phyloP scores from a whole-genome alignment of 1,284 basidiomycete genomes.

The Takashimella tepidaria region DNA sequence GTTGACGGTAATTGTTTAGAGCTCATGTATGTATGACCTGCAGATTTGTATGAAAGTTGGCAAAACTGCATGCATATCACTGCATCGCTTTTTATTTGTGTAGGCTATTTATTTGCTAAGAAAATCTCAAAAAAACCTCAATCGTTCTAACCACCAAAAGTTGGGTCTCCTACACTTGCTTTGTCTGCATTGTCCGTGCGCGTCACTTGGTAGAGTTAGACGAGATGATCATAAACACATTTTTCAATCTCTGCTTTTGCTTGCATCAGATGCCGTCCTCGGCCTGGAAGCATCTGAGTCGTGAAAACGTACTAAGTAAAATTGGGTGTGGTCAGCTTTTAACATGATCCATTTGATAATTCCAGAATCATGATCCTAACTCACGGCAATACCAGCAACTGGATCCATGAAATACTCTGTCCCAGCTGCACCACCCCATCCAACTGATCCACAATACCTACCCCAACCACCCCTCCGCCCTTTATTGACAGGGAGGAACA shows the following conservation, averaged over 20 bases:
- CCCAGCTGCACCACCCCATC: constrained; percentile 34
- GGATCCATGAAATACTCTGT: constrained; percentile 36
- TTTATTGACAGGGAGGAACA: constrained; percentile 20
- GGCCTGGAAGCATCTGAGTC: constrained; percentile 22
- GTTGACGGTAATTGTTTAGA: too few relatives aligned
- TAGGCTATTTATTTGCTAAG: too few relatives aligned
- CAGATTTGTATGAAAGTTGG: too few relatives aligned
- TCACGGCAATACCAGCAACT: constrained; percentile 21
- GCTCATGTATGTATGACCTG: too few relatives aligned
- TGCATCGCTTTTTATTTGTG: too few relatives aligned
- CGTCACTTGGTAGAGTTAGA: too few relatives aligned
- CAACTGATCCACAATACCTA: constrained; percentile 21
- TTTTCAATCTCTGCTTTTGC: background rate
- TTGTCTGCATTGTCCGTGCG: too few relatives aligned
- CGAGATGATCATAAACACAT: background rate
- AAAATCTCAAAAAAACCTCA: too few relatives aligned
- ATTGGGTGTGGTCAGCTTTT: background rate
- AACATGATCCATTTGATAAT: background rate
- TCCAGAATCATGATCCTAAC: constrained; percentile 3
- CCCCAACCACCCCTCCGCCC: constrained; percentile 17
- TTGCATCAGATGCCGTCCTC: background rate
- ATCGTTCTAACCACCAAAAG: too few relatives aligned
- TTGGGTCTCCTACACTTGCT: too few relatives aligned
- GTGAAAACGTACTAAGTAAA: constrained; percentile 19
- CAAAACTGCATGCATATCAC: too few relatives aligned